Evolutionary conservation across 2,329 filamentous ascomycete species (phyloP).

Genomic region (Paracoccidioides lutzii): DNA sequence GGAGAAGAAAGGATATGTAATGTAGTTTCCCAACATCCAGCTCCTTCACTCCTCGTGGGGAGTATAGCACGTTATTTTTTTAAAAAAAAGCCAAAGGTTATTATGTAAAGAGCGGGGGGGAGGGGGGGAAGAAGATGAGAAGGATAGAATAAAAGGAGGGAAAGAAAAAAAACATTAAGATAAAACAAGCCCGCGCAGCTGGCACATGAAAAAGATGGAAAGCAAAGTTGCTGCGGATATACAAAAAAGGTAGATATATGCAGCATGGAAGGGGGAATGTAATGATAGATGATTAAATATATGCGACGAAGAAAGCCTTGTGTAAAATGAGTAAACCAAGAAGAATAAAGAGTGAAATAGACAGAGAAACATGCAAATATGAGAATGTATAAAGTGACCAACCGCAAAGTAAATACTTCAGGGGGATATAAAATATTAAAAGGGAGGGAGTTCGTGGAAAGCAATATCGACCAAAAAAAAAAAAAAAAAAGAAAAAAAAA

Average conservation of each 20-base stretch:
- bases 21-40: no score
- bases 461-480: constrained; percentile 5
- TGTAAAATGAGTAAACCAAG: background rate
- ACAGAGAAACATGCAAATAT: background rate
- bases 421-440: constrained; percentile 8
- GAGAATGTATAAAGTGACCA: constrained; percentile 2
- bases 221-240: background rate
- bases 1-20: no score
- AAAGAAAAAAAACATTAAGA: background rate
- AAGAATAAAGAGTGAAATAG: background rate
- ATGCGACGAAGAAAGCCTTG: background rate
- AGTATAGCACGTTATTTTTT: background rate
- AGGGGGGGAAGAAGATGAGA: background rate
- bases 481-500: constrained; percentile 10
- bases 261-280: background rate
- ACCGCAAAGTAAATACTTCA: constrained; percentile 6
- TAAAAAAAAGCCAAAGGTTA: no score
- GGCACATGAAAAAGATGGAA: background rate
- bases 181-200: background rate
- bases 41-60: no score
- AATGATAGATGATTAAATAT: background rate
- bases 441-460: constrained; percentile 8
- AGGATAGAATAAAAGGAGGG: background rate
- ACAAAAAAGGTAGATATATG: background rate
- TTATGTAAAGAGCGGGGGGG: background rate